Conservation (phyloP, 2,329 filamentous ascomycete species). For the Aspergillus sp. region DNA sequence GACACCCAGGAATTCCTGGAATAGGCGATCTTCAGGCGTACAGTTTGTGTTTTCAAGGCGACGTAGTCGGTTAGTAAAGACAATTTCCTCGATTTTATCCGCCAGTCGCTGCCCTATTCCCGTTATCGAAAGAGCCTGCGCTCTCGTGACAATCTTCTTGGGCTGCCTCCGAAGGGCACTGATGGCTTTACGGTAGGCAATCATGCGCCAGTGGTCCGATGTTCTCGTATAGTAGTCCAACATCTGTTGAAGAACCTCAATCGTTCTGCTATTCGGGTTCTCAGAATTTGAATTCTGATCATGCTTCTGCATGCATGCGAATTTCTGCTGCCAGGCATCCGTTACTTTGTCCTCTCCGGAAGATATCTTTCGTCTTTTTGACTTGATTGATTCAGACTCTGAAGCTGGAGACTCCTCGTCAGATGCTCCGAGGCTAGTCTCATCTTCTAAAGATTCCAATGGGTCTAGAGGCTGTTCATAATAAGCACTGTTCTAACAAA, state of each 20-base stretch:
- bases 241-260: constrained; percentile 75
- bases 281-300: constrained; percentile 37
- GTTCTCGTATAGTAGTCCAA: constrained; percentile 68
- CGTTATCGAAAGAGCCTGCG: constrained; percentile 64
- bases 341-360: constrained; percentile 1
- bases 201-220: constrained; percentile 71
- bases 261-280: constrained; percentile 72
- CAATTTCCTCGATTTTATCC: constrained; percentile 86
- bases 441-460: constrained; percentile 26
- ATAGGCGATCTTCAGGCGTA: constrained; percentile 60
- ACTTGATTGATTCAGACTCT: constrained; percentile 9
- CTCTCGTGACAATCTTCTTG: constrained; percentile 60
- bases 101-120: constrained; percentile 70
- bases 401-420: constrained; percentile 12
- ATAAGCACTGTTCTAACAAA: constrained; percentile 3
- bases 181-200: constrained; percentile 74
- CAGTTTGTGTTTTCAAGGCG: constrained; percentile 66
- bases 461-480: constrained; percentile 23
- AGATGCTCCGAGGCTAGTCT: constrained; percentile 9
- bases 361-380: constrained; percentile 4
- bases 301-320: constrained; percentile 57
- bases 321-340: constrained; percentile 39
- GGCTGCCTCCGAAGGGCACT: constrained; percentile 64
- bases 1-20: constrained; percentile 69
- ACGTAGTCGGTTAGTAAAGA: constrained; percentile 64